phyloP scores from a whole-genome alignment of 129 eudicot species.

The Pseudognaphalium luteoalbum region DNA sequence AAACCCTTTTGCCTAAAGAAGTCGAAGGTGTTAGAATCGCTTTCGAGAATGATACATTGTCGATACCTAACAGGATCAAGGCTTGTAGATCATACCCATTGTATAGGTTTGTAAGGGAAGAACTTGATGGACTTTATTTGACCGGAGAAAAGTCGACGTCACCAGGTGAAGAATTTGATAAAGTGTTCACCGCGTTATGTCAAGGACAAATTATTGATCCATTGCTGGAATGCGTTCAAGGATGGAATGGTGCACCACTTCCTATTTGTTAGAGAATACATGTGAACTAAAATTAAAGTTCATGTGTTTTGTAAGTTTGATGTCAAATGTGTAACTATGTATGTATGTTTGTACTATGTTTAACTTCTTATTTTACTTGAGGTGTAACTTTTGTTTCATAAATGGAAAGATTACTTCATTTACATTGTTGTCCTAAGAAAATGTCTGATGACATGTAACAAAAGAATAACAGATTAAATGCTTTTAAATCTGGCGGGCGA shows the following conservation, averaged over 20 bases:
- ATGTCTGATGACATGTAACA: too few species aligned
- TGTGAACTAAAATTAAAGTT: constrained; percentile 8
- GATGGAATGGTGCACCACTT: constrained; percentile 83
- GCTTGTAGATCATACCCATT: constrained; percentile 76
- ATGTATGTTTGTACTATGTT: constrained; percentile 9
- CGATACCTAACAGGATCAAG: constrained; percentile 56
- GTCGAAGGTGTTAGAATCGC: constrained; percentile 57
- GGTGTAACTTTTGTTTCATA: constrained; percentile 18
- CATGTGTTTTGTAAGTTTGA: constrained; percentile 13
- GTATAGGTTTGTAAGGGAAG: constrained; percentile 69
- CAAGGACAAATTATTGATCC: constrained; percentile 64
- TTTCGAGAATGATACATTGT: constrained; percentile 42
- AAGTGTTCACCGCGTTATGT: constrained; percentile 66
- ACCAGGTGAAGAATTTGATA: constrained; percentile 78
- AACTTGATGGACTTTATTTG: constrained; percentile 44
- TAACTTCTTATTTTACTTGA: not conserved
- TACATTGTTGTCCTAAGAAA: too few species aligned
- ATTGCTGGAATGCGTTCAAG: constrained; percentile 63
- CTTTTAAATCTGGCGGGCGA: too few species aligned
- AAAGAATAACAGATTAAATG: too few species aligned
- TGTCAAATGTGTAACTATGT: constrained; percentile 20
- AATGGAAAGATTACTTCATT: constrained; percentile 14
- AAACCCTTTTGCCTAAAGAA: constrained; percentile 60
- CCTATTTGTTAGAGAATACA: constrained; percentile 51
- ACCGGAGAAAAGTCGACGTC: constrained; percentile 69